Base-by-base conservation (phyloP, 2,329 filamentous ascomycete species). In the Fusarium continuum region DNA sequence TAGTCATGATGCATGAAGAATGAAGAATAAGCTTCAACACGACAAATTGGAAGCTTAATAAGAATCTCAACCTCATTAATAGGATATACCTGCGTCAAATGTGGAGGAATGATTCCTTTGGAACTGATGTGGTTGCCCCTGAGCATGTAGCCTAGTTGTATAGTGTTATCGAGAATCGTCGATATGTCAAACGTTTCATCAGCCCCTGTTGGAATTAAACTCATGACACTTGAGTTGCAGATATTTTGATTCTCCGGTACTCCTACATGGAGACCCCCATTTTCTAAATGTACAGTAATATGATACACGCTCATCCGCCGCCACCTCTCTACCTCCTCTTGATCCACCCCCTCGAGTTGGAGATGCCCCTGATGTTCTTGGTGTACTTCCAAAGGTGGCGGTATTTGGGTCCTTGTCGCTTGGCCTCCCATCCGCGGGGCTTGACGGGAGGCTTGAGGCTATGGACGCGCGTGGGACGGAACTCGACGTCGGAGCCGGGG, bases 401-500 rank as follows among this genome's bases (percentile, higher is more conserved):
- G 79, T 85, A 89, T 83, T 89, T 89, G 75, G 83, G 82, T 64
- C 85, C 83, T 72, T 87, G 81, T 70, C 84, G 80, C 82, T 86
- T 88, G 70, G 86, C 87, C 69, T 89, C 87, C 87, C 87, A 89
- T 61, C 87, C 87, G 60, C 84, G 83, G 8, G 82, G 76, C 80
- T 85, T 86, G 78, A 83, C 81, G 38, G 84, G 84, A 36, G 79
- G 79, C 81, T 89, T 88, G 70, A 88, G 78, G 69, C 85, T 85
- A 79, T 91, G 85, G 59, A 94, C 84, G 72, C 88, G 91, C 79
- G 90, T 90, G 73, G 88, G 87, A 80, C 91, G 91, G 77, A 96
- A 91, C 80, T 97, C 92, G 64, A 97, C 75, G 72, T 96, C 89
- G 55, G 88, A 88, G 41, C 92, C 92, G 23, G 87, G 84, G 61